Base-by-base conservation (phyloP, 768 basidiomycete genomes). In the Mrakia blollopis region DNA sequence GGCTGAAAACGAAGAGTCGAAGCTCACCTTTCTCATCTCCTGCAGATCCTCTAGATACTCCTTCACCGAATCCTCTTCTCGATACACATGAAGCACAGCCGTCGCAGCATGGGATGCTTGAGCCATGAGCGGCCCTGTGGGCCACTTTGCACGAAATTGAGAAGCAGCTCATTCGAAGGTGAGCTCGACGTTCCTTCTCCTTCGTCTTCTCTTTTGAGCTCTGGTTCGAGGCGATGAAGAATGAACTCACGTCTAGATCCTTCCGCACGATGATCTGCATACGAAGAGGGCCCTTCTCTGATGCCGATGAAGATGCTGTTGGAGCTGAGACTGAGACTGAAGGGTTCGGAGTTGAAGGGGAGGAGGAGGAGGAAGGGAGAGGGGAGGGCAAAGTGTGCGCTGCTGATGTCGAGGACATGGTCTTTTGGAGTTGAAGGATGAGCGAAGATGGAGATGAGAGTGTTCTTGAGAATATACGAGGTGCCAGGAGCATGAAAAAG, bases 201-300 rank as follows among this genome's bases (percentile, higher is more conserved):
- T 63, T 30, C 8, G n/a, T n/a, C n/a, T n/a, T n/a, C n/a, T n/a
- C n/a, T 37, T 28, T 11, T 47, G 11, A 18, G 16, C 16, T 50
- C 28, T 47, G 57, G 68, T 14, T 5, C 16, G n/a, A 50, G 28
- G 21, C 6, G 23, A 54, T 69, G 11, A 18, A 62, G n/a, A 68
- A 21, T 14, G 25, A 30, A 61, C 52, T 18, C 10, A 79, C 81
- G 10, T 81, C 50, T 10, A 84, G 74, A 52, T 82, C 81, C 10
- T 79, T 72, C 13, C 81, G 80, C 8, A 84, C 76, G 30, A 84
- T 80, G 74, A 84, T 82, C 78, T 84, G 83, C 83, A 84, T 84
- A 35, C 81, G 80, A 25, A 84, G 78, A 14, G 52, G 50, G 21
- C 28, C 52, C 11, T 28, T 39, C 3, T 52, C 54, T 32, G 30